Base-by-base conservation (phyloP, 176 grass and related monocot genomes). In the Leersia perrieri region DNA sequence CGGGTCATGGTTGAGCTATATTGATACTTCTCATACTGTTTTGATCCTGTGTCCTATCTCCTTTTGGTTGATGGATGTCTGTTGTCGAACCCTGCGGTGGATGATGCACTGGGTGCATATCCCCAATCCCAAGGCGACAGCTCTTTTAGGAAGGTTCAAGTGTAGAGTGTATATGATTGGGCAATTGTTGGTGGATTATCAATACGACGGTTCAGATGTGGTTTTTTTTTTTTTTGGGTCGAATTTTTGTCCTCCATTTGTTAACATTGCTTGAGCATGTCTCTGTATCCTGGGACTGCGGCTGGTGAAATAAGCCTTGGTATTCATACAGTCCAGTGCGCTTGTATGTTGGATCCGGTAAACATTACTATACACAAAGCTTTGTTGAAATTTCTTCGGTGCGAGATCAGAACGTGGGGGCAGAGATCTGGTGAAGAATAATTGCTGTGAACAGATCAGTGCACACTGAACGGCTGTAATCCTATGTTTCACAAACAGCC, bases 141-240 rank as follows among this genome's bases (percentile, higher is more conserved):
- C 18, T 62, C n/a, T 45, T 45, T 81, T 81, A 68, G 64, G 66
- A 38, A 70, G 44, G 33, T 80, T 25, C 2, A 16, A n/a, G 13
- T 81, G 81, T 80, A 87, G 76, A 67, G 80, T 87, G 81, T 84
- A 87, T 87, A 90, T 87, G 70, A 65, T 72, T 88, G 74, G 80
- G 57, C 44, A 33, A 71, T 78, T 78, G 68, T 73, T 45, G 80
- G 69, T 10, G 32, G 45, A 33, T 57, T 58, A 33, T 63, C 60
- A 27, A 33, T 60, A 72, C n/a, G 3, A 67, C 58, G 44, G 80
- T 44, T 72, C 45, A 47, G 20, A 36, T 74, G 49, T 47, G 36
- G n/a, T 22, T 45, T 29, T 39, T 55, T 33, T 22, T 45, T 29
- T 39, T 55, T 63, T 69, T 53, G 22, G 72, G 31, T 82, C 33